Evolutionary conservation across 2,329 filamentous ascomycete species (phyloP), one percentile per base, ranked within the genome.

Genomic region (Botrytis sinoallii): DNA sequence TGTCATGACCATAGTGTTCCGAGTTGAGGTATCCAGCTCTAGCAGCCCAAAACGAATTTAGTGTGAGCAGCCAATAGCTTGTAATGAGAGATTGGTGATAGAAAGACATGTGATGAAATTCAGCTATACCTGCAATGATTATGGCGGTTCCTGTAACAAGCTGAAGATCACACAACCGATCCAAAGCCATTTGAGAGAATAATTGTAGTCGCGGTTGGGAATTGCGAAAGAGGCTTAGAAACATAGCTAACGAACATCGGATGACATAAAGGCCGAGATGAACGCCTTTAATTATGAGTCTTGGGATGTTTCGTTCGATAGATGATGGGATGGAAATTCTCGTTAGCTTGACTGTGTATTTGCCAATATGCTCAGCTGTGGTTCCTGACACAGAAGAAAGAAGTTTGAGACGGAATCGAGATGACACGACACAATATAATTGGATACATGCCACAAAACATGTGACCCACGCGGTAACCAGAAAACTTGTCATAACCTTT

Each of bases 11-110:
- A 18, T 74, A 65, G 16, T 71, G 48, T 12, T 64, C 55, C 22
- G 73, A 64, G 48, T 59, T 72, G 25, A 75, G 42, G 57, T 72
- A 63, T 9, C 73, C 74, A 16, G 70, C 59, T 60, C 73, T 57
- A 32, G 74, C 70, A 7, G 73, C 68, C 72, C 74, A 76, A 25
- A 76, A 76, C 10, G 74, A 65, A 38, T 73, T 76, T 10, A 76
- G 63, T n/a, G 72, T 75, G 2, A 76, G 64, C 40, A 69, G 66
- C 74, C 74, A 76, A 52, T 76, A 75, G 42, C 57, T 72, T 1
- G 70, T 66, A 29, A 76, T 61, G 2, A 75, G 57, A 20, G 74
- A 66, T 40, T 76, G 72, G 18, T 76, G 75, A 63, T 76, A 76
- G 55, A 74, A 75, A 18, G 61, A 66, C 74, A 74, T 72, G 0